Base-by-base conservation (phyloP, 441 rosid genomes). In the Hypseocharis bilobata region DNA sequence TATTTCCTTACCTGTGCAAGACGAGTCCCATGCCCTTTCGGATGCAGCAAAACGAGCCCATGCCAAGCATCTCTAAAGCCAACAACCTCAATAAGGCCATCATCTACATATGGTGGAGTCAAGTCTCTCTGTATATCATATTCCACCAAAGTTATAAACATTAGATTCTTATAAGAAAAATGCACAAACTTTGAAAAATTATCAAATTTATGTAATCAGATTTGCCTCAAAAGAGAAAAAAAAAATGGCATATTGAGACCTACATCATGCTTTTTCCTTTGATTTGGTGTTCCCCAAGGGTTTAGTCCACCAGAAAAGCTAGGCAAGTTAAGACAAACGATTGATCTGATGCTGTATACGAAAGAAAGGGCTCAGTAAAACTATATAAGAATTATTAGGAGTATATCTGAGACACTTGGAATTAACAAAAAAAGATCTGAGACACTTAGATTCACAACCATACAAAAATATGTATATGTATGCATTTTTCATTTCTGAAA, bases 31-130 rank as follows among this genome's bases (percentile, higher is more conserved):
- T 92, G 97, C 56, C 98, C 97, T 28, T 92, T 87, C 7, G 92
- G 97, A 64, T 92, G 84, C 27, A 86, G 84, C 74, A 87, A 80
- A 56, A 86, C 83, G 69, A 90, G 92, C 69, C 97, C 98, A 66
- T 92, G 97, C 98, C 97, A 90, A 70, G 97, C 97, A 84, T 92
- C 85, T 83, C 92, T 86, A 74, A 92, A 92, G 61, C 98, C 98
- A 64, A 92, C 97, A 49, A 92, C 72, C 83, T 92, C 98, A 13
- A 92, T 71, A 52, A 73, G 86, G 70, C 95, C 96, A 81, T 90
- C 98, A 76, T 92, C 97, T 28, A 90, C 96, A 17, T 47, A 87
- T 45, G 95, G 96, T 19, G 97, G 85, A 70, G 97, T 90, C 80
- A 90, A 76, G 69, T 75, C 89, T 72, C 89, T 85, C 98, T 92